Evolutionary conservation across 2,329 filamentous ascomycete species (phyloP).

Genomic region (Trichophyton rubrum): DNA sequence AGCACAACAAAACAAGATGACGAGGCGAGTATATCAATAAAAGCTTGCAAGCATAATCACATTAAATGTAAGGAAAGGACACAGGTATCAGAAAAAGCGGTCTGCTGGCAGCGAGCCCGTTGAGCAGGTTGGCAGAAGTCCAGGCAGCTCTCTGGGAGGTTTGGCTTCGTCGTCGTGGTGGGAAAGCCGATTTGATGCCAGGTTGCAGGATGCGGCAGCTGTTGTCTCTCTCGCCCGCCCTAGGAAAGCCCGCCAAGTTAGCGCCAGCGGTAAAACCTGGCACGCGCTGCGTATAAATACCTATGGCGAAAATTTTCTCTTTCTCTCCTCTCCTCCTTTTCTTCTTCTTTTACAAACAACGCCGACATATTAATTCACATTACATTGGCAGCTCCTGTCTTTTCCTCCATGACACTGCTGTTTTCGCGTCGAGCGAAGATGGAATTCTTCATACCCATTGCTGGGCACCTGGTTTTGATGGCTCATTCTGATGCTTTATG

Average conservation of each 20-base stretch:
- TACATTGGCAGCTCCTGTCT: conserved; percentile 46
- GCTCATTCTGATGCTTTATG: conserved; percentile 49
- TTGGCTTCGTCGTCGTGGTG: conserved; percentile 6
- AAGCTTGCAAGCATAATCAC: conserved; percentile 7
- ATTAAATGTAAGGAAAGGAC: neutral
- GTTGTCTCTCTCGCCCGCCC: conserved; percentile 25
- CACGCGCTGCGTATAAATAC: neutral
- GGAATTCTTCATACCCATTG: conserved; percentile 43
- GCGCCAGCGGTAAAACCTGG: neutral
- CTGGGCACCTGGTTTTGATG: conserved; percentile 60
- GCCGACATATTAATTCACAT: conserved; percentile 44
- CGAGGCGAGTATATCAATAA: neutral
- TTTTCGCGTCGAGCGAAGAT: conserved; percentile 60
- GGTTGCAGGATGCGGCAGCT: conserved; percentile 28
- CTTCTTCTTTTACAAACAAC: conserved; percentile 31
- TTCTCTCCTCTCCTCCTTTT: conserved; percentile 20
- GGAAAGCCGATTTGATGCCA: conserved; percentile 28
- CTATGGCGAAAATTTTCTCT: conserved; percentile 5
- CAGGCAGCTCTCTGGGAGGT: neutral
- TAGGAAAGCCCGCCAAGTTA: conserved; percentile 14
- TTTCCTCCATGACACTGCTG: conserved; percentile 40
- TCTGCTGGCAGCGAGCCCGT: neutral
- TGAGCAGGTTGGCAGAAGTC: neutral
- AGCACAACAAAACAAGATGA: neutral
- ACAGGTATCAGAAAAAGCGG: neutral